Percentiles rank a stretch among this genome's conserved stretches.
Conservation (phyloP, 371 early-diverging fungal species). For the Basidiobolus meristosporus region DNA sequence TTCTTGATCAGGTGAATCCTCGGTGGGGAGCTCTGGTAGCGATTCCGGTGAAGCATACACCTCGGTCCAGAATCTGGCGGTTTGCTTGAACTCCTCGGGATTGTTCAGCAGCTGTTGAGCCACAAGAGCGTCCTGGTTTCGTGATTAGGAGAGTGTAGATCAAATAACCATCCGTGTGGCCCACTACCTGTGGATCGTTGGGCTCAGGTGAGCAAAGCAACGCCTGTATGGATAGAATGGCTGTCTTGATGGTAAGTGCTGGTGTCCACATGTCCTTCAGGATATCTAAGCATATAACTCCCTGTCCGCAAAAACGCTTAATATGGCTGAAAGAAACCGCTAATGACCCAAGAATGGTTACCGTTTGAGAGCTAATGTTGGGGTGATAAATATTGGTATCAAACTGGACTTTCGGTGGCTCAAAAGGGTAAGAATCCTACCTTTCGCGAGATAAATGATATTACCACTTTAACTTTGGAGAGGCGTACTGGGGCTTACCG, state of each 20-base stretch:
- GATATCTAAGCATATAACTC: constrained; percentile 24
- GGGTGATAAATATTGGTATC: constrained; percentile 26
- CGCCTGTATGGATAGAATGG: constrained; percentile 21
- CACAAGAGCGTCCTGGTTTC: no score
- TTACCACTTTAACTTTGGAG: no score
- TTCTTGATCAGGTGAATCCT: no score
- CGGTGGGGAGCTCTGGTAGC: no score
- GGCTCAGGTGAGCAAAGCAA: constrained; percentile 27
- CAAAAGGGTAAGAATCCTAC: constrained; percentile 32
- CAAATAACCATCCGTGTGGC: no score
- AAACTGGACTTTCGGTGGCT: constrained; percentile 25
- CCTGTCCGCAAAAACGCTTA: constrained; percentile 8
- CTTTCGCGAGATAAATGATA: no score
- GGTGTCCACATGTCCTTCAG: constrained; percentile 30
- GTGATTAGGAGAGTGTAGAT: no score
- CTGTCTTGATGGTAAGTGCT: constrained; percentile 15
- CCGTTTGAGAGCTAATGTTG: constrained; percentile 29
- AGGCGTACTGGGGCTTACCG: no score
- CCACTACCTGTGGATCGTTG: constrained; percentile 25
- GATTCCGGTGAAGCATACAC: no score
- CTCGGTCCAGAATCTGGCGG: no score
- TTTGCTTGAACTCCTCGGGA: no score
- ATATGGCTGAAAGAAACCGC: neutral
- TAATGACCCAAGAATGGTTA: constrained; percentile 5
- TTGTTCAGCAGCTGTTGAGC: no score